Percentiles rank a stretch among this genome's conserved stretches.
Conservation (phyloP, 768 basidiomycete genomes). For the Collybia nuda region DNA sequence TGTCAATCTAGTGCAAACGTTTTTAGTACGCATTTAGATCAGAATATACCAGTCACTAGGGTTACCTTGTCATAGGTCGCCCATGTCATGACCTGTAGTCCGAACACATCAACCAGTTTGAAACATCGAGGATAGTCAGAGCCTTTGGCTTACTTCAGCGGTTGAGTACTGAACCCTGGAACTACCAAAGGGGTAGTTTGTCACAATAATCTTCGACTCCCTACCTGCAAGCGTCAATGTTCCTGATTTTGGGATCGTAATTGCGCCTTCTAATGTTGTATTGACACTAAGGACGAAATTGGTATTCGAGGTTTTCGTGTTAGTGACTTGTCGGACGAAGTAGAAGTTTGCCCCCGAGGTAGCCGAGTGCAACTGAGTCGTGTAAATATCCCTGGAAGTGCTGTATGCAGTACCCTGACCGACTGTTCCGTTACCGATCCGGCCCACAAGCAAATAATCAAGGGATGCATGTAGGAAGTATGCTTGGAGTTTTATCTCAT, state of each 20-base stretch:
- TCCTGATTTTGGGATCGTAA: constrained; percentile 34
- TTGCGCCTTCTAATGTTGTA: constrained; percentile 44
- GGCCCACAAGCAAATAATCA: constrained; percentile 63
- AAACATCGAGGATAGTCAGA: background rate
- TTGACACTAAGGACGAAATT: constrained; percentile 40
- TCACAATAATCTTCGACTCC: constrained; percentile 62
- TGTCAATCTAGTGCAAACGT: constrained; percentile 17
- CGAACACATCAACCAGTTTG: background rate
- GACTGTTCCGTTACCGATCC: constrained; percentile 52
- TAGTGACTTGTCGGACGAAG: constrained; percentile 50
- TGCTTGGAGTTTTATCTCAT: constrained; percentile 64
- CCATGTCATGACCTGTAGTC: constrained; percentile 34
- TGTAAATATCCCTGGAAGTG: constrained; percentile 41
- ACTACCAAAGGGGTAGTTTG: constrained; percentile 61
- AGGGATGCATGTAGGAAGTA: constrained; percentile 67
- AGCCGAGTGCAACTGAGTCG: constrained; percentile 54
- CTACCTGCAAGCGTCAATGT: constrained; percentile 58
- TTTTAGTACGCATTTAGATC: background rate
- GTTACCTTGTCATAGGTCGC: constrained; percentile 26
- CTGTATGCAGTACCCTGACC: constrained; percentile 34
- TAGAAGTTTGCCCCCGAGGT: constrained; percentile 55
- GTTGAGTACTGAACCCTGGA: constrained; percentile 61
- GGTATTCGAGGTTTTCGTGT: constrained; percentile 48
- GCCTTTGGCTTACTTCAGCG: constrained; percentile 38
- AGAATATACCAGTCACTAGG: background rate